These are phyloP conservation scores for Ophiostoma piceae DNA, from an alignment of 2,329 filamentous ascomycete genomes.

Conservation along the genomic window DNA sequence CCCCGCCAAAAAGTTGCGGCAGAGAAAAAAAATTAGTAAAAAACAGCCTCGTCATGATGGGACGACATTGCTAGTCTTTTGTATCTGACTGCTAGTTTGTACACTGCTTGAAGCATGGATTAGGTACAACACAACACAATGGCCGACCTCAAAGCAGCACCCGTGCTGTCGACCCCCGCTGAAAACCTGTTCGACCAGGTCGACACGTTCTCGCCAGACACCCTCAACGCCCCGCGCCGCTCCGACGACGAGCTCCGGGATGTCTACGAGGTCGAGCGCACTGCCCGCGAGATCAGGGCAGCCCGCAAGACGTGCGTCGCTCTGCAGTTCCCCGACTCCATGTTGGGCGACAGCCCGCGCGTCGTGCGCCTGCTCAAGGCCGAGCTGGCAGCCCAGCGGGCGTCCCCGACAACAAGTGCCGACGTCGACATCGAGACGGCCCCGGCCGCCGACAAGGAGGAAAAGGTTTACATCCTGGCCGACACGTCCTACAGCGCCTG, in stretches of 20 bases:
- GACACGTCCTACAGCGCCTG: constrained; percentile 97
- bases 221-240: constrained; percentile 33
- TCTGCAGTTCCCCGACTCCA: constrained; percentile 91
- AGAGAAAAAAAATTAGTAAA: constrained; percentile 9
- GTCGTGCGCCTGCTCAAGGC: constrained; percentile 61
- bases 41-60: constrained; percentile 15
- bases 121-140: constrained; percentile 33
- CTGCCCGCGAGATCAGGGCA: constrained; percentile 66
- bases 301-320: constrained; percentile 72
- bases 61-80: not conserved
- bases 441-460: constrained; percentile 17
- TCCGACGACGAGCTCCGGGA: constrained; percentile 64
- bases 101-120: not conserved
- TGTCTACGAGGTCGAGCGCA: constrained; percentile 81
- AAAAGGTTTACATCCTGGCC: constrained; percentile 72
- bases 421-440: not conserved
- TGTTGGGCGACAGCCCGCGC: constrained; percentile 79
- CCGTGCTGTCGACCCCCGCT: constrained; percentile 60
- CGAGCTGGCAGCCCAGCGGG: constrained; percentile 32
- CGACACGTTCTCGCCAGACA: constrained; percentile 33
- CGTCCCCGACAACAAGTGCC: not conserved
- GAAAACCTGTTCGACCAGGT: constrained; percentile 53
- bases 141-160: constrained; percentile 48
- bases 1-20: constrained; percentile 20
- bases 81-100: not conserved